These are phyloP conservation scores for Globisporangium parvum DNA, from an alignment of 352 stramenopile species.

Conservation along the genomic window DNA sequence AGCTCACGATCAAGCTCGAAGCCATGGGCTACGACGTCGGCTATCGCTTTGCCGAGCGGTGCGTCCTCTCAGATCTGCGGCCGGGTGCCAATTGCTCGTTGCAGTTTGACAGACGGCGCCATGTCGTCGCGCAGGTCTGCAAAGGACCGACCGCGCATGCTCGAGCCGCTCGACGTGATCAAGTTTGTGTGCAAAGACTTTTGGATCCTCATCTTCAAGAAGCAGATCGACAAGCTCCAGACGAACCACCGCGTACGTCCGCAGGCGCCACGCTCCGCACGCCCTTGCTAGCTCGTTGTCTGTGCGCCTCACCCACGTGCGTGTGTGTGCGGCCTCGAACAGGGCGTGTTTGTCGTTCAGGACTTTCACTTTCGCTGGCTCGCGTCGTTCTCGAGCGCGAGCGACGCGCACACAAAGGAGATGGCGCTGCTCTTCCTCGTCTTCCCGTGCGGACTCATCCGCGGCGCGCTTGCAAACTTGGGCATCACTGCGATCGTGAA, in stretches of 20 bases:
- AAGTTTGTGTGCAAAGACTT: conserved; percentile 99
- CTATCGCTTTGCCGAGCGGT: conserved; percentile 79
- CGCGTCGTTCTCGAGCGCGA: conserved; percentile 67
- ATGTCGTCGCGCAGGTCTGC: conserved; percentile 20
- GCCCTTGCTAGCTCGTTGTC: conserved; percentile 5
- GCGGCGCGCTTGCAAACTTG: conserved; percentile 92
- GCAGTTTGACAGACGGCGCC: no score
- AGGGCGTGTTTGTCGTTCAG: conserved; percentile 93
- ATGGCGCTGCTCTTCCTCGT: conserved; percentile 92
- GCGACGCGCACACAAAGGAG: conserved; percentile 81
- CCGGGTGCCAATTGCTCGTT: no score
- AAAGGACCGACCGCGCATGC: conserved; percentile 74
- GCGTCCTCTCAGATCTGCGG: neutral
- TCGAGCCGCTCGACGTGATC: conserved; percentile 92
- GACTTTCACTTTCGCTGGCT: conserved; percentile 94
- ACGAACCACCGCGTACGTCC: conserved; percentile 92
- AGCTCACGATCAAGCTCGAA: conserved; percentile 77
- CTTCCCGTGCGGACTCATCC: conserved; percentile 94
- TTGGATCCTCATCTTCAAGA: conserved; percentile 96
- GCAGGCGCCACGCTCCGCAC: no score
- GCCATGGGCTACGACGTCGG: conserved; percentile 85
- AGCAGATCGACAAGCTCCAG: conserved; percentile 98
- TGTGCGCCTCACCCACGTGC: neutral
- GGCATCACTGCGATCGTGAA: conserved; percentile 94
- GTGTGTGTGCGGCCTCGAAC: no score